These are phyloP conservation scores for Lachnellula hyalina DNA, from an alignment of 2,329 filamentous ascomycete genomes.

Conservation along the genomic window DNA sequence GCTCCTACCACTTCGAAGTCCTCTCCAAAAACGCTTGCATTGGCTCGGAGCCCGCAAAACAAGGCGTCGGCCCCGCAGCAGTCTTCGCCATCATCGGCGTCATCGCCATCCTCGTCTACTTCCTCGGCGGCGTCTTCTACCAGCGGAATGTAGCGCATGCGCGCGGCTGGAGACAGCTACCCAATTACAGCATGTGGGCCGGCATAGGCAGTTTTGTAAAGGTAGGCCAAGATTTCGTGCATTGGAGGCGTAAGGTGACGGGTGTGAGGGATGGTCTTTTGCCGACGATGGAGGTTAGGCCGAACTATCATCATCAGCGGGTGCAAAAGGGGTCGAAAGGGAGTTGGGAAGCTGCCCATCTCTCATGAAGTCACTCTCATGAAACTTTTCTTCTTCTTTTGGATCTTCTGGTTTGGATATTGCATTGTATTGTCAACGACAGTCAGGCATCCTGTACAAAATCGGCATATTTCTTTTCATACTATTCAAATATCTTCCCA, in stretches of 20 bases:
- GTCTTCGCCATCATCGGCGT: constrained; percentile 83
- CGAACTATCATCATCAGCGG: neutral
- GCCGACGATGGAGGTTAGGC: constrained; percentile 29
- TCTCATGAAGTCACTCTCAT: constrained; percentile 18
- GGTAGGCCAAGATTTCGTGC: constrained; percentile 45
- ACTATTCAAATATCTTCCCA: constrained; percentile 12
- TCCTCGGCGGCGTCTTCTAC: constrained; percentile 90
- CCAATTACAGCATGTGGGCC: constrained; percentile 91
- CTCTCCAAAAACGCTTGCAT: constrained; percentile 78
- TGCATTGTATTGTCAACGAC: no score
- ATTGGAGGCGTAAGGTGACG: constrained; percentile 25
- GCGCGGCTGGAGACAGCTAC: constrained; percentile 88
- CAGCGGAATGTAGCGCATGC: constrained; percentile 92
- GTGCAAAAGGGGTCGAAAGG: neutral
- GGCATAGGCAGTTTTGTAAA: constrained; percentile 78
- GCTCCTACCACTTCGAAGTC: constrained; percentile 93
- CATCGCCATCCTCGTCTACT: constrained; percentile 76
- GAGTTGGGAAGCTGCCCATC: constrained; percentile 22
- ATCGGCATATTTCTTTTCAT: neutral
- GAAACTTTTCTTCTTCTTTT: neutral
- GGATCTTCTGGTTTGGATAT: neutral
- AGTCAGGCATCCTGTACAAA: constrained; percentile 9
- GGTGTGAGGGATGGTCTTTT: constrained; percentile 30
- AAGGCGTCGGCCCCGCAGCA: constrained; percentile 65
- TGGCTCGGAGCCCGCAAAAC: constrained; percentile 60